These are phyloP conservation scores for Phlyctochytrium planicorne DNA, from an alignment of 192 early-diverging fungal genomes.

Conservation along the genomic window DNA sequence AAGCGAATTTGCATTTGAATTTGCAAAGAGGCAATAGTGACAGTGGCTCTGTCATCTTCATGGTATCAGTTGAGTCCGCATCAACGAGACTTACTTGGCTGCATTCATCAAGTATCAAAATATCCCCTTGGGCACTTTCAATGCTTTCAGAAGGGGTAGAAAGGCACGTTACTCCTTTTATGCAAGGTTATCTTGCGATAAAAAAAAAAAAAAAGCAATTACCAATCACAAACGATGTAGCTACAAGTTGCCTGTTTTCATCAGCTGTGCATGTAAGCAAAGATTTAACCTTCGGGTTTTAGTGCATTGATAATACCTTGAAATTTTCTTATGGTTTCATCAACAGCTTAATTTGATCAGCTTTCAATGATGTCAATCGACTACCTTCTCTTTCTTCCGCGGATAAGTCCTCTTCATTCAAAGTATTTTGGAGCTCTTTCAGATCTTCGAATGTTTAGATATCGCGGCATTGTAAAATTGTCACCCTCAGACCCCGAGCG, in stretches of 20 bases:
- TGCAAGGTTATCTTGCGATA: too few species aligned
- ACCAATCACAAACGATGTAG: conserved; percentile 51
- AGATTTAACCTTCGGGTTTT: conserved; percentile 24
- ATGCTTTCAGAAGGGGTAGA: conserved; percentile 76
- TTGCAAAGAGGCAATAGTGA: conserved; percentile 74
- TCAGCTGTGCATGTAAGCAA: conserved; percentile 31
- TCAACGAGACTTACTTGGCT: conserved; percentile 51
- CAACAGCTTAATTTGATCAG: not conserved
- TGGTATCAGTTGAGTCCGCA: conserved; percentile 29
- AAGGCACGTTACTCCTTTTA: conserved; percentile 81
- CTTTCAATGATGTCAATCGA: conserved; percentile 19
- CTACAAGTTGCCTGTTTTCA: conserved; percentile 45
- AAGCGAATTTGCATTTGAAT: conserved; percentile 55
- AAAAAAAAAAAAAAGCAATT: too few species aligned
- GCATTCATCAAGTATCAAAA: conserved; percentile 85
- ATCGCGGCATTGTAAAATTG: too few species aligned
- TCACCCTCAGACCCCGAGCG: conserved; percentile 22
- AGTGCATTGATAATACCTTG: conserved; percentile 30
- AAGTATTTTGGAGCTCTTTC: conserved; percentile 74
- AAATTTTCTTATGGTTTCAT: conserved; percentile 22
- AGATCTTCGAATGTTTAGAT: too few species aligned
- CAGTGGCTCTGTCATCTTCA: conserved; percentile 87
- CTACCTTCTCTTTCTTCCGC: too few species aligned
- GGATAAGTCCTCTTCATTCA: conserved; percentile 57
- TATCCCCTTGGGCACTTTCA: conserved; percentile 51